Conservation (phyloP, 768 basidiomycete species). For the Suillus brevipes region DNA sequence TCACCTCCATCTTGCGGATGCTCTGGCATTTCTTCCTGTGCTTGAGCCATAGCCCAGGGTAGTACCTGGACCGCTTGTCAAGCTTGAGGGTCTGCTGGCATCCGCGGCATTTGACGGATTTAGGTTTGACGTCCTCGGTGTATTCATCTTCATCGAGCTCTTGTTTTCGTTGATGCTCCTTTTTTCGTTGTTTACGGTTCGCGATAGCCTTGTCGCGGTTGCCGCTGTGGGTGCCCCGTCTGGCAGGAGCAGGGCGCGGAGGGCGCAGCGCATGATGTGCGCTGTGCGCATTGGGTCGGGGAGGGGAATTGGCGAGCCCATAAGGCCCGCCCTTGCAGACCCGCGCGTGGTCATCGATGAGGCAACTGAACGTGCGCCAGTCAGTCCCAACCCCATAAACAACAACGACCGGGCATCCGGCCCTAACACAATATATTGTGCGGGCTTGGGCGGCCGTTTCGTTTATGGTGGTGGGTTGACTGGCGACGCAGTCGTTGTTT, state of each 20-base stretch:
- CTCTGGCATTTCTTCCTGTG: slow-evolving; percentile 30
- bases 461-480: background rate
- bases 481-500: slow-evolving; percentile 8
- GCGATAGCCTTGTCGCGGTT: background rate
- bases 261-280: too few species aligned
- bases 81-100: slow-evolving; percentile 32
- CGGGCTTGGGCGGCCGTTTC: background rate
- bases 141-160: slow-evolving; percentile 33
- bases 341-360: slow-evolving; percentile 26
- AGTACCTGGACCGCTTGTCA: slow-evolving; percentile 35
- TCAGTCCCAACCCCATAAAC: slow-evolving; percentile 24
- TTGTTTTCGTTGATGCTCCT: slow-evolving; percentile 25
- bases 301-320: background rate
- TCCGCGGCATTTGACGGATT: slow-evolving; percentile 30
- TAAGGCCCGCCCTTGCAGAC: slow-evolving; percentile 15
- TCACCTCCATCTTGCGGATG: slow-evolving; percentile 28
- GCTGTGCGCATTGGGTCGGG: background rate
- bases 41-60: slow-evolving; percentile 37
- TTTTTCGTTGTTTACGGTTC: slow-evolving; percentile 29
- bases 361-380: slow-evolving; percentile 27
- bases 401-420: slow-evolving; percentile 21
- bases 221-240: background rate
- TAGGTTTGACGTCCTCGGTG: slow-evolving; percentile 22
- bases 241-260: too few species aligned
- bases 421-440: slow-evolving; percentile 18